Evolutionary conservation across 495 filamentous ascomycete genomes (phyloP).

Genomic region (Tuber indicum): DNA sequence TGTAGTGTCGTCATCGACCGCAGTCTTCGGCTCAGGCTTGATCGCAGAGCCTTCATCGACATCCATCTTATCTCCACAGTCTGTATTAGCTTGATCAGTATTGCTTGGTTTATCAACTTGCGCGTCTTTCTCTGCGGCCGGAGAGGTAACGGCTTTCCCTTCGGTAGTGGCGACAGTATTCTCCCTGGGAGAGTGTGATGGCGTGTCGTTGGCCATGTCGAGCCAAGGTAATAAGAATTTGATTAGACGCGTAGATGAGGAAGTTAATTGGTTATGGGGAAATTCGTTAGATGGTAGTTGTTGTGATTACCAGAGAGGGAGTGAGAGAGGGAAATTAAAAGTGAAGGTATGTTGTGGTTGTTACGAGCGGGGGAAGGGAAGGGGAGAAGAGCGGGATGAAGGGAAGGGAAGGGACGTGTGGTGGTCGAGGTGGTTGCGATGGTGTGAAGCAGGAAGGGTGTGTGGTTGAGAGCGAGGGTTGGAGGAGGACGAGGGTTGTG

Average conservation of each 20-base stretch:
- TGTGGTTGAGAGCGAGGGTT: conserved; percentile 17
- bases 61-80: neutral
- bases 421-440: conserved; percentile 1
- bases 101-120: conserved; percentile 9
- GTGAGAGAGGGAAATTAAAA: neutral
- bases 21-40: conserved; percentile 9
- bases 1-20: conserved; percentile 30
- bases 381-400: conserved; percentile 13
- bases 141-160: conserved; percentile 20
- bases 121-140: conserved; percentile 17
- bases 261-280: conserved; percentile 21
- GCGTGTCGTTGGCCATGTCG: conserved; percentile 38
- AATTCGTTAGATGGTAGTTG: conserved; percentile 8
- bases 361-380: conserved; percentile 6
- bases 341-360: conserved; percentile 5
- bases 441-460: conserved; percentile 16
- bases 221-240: conserved; percentile 21
- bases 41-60: neutral
- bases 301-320: conserved; percentile 12
- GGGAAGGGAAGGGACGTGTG: conserved; percentile 4
- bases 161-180: conserved; percentile 14
- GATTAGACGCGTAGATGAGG: conserved; percentile 24
- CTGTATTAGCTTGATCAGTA: neutral
- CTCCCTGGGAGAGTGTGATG: conserved; percentile 30
- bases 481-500: conserved; percentile 33